Evolutionary conservation across 305 asterid genomes (phyloP).

Genomic region (Plantago coronopus): DNA sequence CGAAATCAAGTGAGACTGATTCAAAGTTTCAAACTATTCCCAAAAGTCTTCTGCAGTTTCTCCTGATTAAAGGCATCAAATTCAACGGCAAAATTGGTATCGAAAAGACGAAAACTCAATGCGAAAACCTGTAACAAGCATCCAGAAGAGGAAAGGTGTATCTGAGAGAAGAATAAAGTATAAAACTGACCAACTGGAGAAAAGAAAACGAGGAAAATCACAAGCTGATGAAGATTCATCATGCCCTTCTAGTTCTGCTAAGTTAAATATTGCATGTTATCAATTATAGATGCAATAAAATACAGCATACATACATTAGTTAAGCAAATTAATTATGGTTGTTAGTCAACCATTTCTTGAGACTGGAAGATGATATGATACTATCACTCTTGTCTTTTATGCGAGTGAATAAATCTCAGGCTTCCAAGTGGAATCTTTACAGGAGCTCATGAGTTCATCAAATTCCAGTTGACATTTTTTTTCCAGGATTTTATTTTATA

Average conservation of each 20-base stretch:
- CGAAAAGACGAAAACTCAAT: neutral
- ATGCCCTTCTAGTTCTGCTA: neutral
- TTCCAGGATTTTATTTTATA: no score
- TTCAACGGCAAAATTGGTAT: neutral
- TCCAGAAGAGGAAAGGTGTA: neutral
- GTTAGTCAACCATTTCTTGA: neutral
- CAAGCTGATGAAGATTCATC: no score
- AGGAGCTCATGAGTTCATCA: neutral
- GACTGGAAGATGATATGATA: neutral
- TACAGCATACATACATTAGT: no score
- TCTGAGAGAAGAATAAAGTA: neutral
- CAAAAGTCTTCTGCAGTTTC: neutral
- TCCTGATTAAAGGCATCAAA: neutral
- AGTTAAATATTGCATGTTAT: neutral
- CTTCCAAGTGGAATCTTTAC: neutral
- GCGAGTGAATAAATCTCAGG: neutral
- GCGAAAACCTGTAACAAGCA: neutral
- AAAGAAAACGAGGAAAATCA: neutral
- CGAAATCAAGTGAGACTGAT: neutral
- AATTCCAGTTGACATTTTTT: neutral
- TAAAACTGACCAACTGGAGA: neutral
- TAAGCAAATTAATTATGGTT: no score
- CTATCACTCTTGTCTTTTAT: neutral
- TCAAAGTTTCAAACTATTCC: neutral
- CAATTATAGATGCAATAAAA: neutral